A percentile compares a stretch with the other conserved stretches of the same genome.
phyloP scores from a whole-genome alignment of 345 rosid genomes.

The Salix suchowensis region DNA sequence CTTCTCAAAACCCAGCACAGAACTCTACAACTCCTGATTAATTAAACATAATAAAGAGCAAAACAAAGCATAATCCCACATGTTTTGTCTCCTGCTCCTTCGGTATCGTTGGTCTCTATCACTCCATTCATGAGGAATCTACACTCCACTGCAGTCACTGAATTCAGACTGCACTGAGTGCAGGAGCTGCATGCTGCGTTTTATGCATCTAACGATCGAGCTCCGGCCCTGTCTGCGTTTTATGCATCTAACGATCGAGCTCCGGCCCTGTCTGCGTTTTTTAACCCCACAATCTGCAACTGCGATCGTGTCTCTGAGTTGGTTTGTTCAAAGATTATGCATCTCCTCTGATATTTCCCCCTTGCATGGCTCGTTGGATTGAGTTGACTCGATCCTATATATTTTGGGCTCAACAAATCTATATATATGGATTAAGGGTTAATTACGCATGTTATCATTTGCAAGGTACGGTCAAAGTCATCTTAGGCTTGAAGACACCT shows the following conservation, averaged over 20 bases:
- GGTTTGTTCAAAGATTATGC: slow-evolving; percentile 25
- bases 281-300: background rate
- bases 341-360: background rate
- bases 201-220: background rate
- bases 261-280: too few relatives aligned
- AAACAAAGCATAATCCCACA: slow-evolving; percentile 35
- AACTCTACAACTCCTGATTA: background rate
- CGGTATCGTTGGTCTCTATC: slow-evolving; percentile 5
- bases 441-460: background rate
- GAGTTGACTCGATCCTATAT: background rate
- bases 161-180: too few relatives aligned
- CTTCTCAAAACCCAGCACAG: slow-evolving; percentile 9
- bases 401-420: background rate
- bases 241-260: background rate
- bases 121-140: background rate
- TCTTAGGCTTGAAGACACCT: too few relatives aligned
- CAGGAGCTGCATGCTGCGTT: background rate
- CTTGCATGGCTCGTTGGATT: slow-evolving; percentile 14
- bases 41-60: background rate
- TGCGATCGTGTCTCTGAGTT: slow-evolving; percentile 29
- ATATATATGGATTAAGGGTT: background rate
- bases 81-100: slow-evolving; percentile 37
- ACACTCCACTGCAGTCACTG: background rate
- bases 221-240: background rate
- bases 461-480: background rate